Conservation (phyloP, 345 rosid genomes). For the Hibiscus syriacus region DNA sequence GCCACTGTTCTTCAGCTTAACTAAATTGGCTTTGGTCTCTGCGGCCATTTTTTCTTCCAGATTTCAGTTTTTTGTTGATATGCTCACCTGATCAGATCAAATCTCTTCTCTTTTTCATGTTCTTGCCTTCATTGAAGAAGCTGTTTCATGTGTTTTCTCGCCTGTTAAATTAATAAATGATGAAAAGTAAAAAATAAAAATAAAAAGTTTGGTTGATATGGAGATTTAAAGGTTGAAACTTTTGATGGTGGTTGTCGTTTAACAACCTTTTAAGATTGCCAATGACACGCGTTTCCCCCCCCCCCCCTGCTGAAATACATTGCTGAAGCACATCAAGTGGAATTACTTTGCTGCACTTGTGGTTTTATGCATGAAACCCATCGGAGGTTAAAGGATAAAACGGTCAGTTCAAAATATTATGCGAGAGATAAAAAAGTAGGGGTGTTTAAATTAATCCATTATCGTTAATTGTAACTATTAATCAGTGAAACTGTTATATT, state of each 20-base stretch:
- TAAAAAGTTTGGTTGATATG: too few relatives aligned
- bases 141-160: neutral
- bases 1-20: conserved; percentile 35
- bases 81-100: neutral
- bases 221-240: too few relatives aligned
- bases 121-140: conserved; percentile 6
- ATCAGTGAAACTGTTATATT: too few relatives aligned
- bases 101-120: neutral
- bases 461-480: too few relatives aligned
- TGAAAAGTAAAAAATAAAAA: too few relatives aligned
- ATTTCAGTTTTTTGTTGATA: neutral
- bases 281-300: neutral
- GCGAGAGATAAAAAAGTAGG: too few relatives aligned
- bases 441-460: too few relatives aligned
- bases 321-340: neutral
- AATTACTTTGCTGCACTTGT: conserved; percentile 14
- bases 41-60: conserved; percentile 31
- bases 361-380: neutral
- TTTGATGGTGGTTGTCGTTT: conserved; percentile 14
- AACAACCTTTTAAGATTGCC: conserved; percentile 13
- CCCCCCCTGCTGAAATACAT: neutral
- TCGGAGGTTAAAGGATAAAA: conserved; percentile 8
- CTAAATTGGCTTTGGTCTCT: conserved; percentile 35
- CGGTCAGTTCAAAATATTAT: neutral
- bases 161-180: neutral